Conservation (phyloP, 208 protist species). For the Crithidia brevicula region DNA sequence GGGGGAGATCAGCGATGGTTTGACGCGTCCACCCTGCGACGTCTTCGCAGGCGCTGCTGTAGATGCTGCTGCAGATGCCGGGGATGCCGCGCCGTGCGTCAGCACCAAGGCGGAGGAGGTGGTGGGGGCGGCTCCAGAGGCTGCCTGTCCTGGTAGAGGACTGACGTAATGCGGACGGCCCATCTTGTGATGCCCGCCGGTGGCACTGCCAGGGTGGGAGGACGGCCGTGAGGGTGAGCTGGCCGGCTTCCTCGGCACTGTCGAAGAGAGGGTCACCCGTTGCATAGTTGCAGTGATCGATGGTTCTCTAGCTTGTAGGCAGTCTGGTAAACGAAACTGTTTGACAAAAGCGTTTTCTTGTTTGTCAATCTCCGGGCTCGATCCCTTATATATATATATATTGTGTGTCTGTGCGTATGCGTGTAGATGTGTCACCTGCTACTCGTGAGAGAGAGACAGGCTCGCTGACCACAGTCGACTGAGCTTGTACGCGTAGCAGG, state of each 20-base stretch:
- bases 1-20: slow-evolving; percentile 40
- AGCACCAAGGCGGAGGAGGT: slow-evolving; percentile 6
- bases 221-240: background rate
- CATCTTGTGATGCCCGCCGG: background rate
- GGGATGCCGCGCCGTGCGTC: slow-evolving; percentile 1
- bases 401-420: background rate
- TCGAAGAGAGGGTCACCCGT: background rate
- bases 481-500: no score
- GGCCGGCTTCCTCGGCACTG: background rate
- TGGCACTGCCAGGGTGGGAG: background rate
- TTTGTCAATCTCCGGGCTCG: no score
- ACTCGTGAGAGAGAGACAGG: no score
- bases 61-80: background rate
- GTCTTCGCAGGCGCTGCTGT: background rate
- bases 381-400: no score
- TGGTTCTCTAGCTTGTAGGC: background rate
- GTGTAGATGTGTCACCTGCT: background rate
- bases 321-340: background rate
- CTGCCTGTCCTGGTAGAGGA: background rate
- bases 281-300: background rate
- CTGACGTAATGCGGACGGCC: background rate
- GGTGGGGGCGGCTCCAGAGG: background rate
- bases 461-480: no score
- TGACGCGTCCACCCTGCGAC: background rate
- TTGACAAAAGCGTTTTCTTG: background rate